phyloP scores from a whole-genome alignment of 192 early-diverging fungal genomes.

The Pecoramyces ruminantium region DNA sequence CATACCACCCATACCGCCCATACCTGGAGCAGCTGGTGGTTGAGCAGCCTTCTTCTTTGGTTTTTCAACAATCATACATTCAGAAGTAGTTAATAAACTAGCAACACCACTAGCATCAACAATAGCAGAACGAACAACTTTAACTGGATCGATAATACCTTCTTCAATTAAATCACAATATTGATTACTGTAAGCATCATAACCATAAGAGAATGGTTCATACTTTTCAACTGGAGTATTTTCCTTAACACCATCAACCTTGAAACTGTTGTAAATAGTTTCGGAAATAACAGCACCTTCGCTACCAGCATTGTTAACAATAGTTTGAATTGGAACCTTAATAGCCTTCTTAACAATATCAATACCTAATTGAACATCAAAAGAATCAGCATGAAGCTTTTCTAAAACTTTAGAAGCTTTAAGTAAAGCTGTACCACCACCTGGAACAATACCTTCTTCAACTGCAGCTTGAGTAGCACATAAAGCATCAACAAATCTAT shows the following conservation, averaged over 20 bases:
- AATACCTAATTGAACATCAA: conserved; percentile 97
- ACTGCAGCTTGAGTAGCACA: conserved; percentile 98
- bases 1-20: not conserved
- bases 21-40: conserved; percentile 1
- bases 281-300: conserved; percentile 95
- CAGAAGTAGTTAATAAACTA: conserved; percentile 89
- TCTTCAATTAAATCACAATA: conserved; percentile 93
- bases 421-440: conserved; percentile 91
- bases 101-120: conserved; percentile 96
- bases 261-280: conserved; percentile 46
- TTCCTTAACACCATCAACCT: conserved; percentile 13
- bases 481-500: conserved; percentile 95
- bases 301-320: conserved; percentile 92
- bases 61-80: conserved; percentile 96
- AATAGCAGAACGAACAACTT: conserved; percentile 95
- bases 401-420: conserved; percentile 80
- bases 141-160: conserved; percentile 96
- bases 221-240: not conserved
- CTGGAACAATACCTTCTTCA: conserved; percentile 97
- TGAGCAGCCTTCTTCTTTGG: conserved; percentile 51
- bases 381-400: conserved; percentile 73
- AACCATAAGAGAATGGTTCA: conserved; percentile 24
- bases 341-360: conserved; percentile 93
- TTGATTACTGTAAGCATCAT: conserved; percentile 76
- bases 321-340: conserved; percentile 78